These are phyloP conservation scores for Rubroboletus satanas DNA, from an alignment of 768 basidiomycete genomes.

Conservation along the genomic window DNA sequence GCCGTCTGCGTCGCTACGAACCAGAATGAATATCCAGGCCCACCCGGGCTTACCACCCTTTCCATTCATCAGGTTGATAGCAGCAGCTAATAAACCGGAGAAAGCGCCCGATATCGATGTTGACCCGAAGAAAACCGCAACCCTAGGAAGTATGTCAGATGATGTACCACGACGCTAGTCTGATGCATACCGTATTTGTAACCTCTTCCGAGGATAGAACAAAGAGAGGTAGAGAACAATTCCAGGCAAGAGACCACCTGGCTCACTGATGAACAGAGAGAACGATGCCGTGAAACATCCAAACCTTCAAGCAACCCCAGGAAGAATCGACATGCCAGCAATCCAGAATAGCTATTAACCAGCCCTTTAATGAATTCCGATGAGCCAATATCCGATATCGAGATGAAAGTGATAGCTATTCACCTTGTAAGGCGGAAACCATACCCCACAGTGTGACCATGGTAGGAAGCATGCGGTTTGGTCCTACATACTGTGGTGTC, in stretches of 20 bases:
- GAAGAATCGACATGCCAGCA: conserved; percentile 47
- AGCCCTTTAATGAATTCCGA: conserved; percentile 31
- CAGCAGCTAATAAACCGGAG: conserved; percentile 61
- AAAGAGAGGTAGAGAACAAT: conserved; percentile 55
- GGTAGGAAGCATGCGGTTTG: conserved; percentile 55
- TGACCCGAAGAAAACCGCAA: conserved; percentile 37
- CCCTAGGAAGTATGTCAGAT: conserved; percentile 22
- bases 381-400: neutral
- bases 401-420: neutral
- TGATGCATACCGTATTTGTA: conserved; percentile 22
- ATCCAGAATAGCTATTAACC: conserved; percentile 48
- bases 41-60: conserved; percentile 50
- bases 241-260: conserved; percentile 58
- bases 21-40: conserved; percentile 59
- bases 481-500: conserved; percentile 37
- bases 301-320: conserved; percentile 58
- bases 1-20: conserved; percentile 14
- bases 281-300: neutral
- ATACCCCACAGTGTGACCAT: conserved; percentile 66
- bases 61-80: conserved; percentile 55
- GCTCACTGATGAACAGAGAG: conserved; percentile 1
- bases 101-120: conserved; percentile 58
- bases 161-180: neutral
- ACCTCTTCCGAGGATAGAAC: conserved; percentile 35
- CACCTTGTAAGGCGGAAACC: conserved; percentile 57